Evolutionary conservation across 208 protist genomes (phyloP).

Genomic region (Tritrichomonas musculus): DNA sequence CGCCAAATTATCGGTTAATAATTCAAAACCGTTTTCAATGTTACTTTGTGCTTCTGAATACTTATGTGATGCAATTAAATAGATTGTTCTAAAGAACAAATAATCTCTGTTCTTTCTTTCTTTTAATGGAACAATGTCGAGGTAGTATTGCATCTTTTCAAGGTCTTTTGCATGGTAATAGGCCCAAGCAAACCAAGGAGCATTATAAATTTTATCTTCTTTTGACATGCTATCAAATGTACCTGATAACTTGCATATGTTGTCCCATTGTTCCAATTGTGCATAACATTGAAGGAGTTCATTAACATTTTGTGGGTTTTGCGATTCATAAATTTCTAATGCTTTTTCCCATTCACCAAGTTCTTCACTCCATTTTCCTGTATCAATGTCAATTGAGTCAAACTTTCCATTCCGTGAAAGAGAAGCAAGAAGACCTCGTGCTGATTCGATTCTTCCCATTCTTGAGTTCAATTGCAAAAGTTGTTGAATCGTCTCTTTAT

Average conservation of each 20-base stretch:
- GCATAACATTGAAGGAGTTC: neutral
- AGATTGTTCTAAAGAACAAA: neutral
- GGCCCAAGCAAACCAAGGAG: neutral
- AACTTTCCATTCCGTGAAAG: neutral
- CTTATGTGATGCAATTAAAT: neutral
- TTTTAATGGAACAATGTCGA: neutral
- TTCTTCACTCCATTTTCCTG: neutral
- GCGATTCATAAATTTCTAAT: neutral
- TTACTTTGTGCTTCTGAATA: neutral
- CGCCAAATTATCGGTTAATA: neutral
- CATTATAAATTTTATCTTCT: neutral
- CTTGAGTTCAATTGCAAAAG: neutral
- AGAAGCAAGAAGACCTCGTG: neutral
- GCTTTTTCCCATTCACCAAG: neutral
- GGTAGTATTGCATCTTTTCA: neutral
- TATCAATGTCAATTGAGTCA: neutral
- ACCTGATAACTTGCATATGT: neutral
- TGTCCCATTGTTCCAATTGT: conserved; percentile 5
- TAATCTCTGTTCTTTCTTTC: neutral
- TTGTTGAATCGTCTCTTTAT: neutral
- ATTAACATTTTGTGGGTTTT: neutral
- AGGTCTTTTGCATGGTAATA: neutral
- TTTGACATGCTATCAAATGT: neutral
- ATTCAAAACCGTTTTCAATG: neutral
- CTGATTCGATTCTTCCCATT: conserved; percentile 31